Base-by-base conservation (phyloP, 1,139 yeast genomes). In the Sugiyamaella sp. region DNA sequence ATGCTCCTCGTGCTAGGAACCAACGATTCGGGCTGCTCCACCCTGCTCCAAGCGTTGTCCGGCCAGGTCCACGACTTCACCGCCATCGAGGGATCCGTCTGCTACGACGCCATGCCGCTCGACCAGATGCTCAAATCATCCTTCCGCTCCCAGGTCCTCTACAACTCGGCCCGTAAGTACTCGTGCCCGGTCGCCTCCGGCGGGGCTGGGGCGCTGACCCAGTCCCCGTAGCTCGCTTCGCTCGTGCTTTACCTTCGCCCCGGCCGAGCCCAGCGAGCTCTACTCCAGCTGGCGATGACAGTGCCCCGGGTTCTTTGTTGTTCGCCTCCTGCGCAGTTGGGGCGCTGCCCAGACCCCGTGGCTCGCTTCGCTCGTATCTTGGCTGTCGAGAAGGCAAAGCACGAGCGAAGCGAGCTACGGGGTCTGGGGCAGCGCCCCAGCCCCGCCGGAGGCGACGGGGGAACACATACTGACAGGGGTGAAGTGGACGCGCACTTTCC, bases 1-100 rank as follows among this genome's bases (percentile, higher is more conserved):
- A 77, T 81, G 80, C 73, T 80, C 45, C 71, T 81, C 57, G 85
- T 81, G 2, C 74, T 82, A 46, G 86, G 86, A 51, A 75, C 83
- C 61, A 85, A 86, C 8, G 86, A 86, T 55, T 80, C 86, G n/a
- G 86, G 86, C 52, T 81, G 86, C 65, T 76, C 85, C 2, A 76
- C 85, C n/a, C 71, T 82, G 32, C 71, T 82, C 61, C 79, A 80
- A 63, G 71, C 82, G 43, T 58, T 81, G 42, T 75, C 84, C 51
- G 85, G 85, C 57, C 80, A 78, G 60, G 73, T 71, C 21, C 68
- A 68, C 25, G 72, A 71, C 43, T 72, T 74, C 57, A 69, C 69
- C 22, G 68, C 62, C 58, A 71, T 74, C 16, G 67, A 65, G 43
- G 74, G 79, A 64, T 76, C 75, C 20, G 66, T 80, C 40, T 67